A percentile compares a stretch with the other conserved stretches of the same genome.
These are phyloP conservation scores for Calocera viscosa DNA, from an alignment of 768 basidiomycete species.

Conservation along the genomic window DNA sequence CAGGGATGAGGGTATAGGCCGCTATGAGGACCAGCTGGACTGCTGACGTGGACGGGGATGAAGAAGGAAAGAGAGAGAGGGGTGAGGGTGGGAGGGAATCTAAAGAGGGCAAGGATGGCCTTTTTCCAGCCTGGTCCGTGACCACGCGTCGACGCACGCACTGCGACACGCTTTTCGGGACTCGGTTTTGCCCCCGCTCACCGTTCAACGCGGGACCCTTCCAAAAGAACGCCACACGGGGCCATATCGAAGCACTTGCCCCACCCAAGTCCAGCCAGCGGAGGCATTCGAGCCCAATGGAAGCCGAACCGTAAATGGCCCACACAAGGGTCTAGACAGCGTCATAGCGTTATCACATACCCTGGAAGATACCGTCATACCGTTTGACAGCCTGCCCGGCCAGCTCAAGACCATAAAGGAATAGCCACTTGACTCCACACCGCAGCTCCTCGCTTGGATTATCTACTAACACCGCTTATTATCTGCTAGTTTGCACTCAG, in stretches of 20 bases:
- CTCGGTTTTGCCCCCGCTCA: neutral
- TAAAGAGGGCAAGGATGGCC: slow-evolving; percentile 1
- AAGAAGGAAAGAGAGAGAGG: neutral
- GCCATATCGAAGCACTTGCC: neutral
- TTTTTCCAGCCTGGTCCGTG: slow-evolving; percentile 4
- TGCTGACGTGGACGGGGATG: neutral
- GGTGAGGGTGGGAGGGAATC: neutral
- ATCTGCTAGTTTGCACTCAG: too few relatives aligned
- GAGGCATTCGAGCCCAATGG: neutral
- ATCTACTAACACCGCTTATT: too few relatives aligned
- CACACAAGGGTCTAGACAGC: neutral
- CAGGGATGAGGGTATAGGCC: slow-evolving; percentile 5
- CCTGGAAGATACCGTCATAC: neutral
- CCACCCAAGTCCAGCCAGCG: neutral
- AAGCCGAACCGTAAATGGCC: neutral
- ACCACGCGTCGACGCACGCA: neutral
- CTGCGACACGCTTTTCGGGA: neutral
- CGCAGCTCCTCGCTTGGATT: neutral
- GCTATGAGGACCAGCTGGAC: neutral
- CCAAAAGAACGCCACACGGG: slow-evolving; percentile 8
- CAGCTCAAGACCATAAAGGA: neutral
- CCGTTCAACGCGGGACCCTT: slow-evolving; percentile 7
- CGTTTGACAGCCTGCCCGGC: too few relatives aligned
- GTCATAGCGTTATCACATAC: slow-evolving; percentile 4
- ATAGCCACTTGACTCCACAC: neutral